A percentile compares a stretch with the other conserved stretches of the same genome.
Evolutionary conservation across 2,329 filamentous ascomycete species (phyloP).

Genomic region (Trichothecium sympodiale): DNA sequence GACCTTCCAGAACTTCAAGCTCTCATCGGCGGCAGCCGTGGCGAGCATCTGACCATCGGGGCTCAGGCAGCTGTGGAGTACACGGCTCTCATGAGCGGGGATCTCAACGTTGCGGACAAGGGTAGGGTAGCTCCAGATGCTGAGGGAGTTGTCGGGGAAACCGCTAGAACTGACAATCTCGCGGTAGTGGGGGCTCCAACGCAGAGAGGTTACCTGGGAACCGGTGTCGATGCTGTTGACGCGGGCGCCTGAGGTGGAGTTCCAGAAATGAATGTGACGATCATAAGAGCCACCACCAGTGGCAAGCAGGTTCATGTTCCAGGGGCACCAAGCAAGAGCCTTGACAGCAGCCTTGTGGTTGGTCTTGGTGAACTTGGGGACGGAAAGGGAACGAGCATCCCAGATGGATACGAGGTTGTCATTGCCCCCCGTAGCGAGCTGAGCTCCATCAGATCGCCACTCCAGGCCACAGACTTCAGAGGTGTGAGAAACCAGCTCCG

Average conservation of each 20-base stretch:
- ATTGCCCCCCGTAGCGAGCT: conserved; percentile 94
- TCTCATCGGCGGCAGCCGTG: conserved; percentile 91
- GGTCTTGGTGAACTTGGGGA: conserved; percentile 98
- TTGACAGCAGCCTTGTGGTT: conserved; percentile 99
- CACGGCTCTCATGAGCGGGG: conserved; percentile 90
- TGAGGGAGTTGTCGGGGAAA: conserved; percentile 98
- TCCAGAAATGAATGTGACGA: conserved; percentile 99
- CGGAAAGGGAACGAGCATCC: conserved; percentile 86
- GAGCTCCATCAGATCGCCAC: conserved; percentile 92
- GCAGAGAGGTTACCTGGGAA: conserved; percentile 89
- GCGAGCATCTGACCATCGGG: conserved; percentile 97
- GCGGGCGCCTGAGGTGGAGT: conserved; percentile 91
- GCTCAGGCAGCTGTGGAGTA: conserved; percentile 92
- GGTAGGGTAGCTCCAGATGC: conserved; percentile 98
- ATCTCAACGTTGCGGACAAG: conserved; percentile 97
- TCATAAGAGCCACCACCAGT: conserved; percentile 95
- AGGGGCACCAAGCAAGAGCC: conserved; percentile 96
- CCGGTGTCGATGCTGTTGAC: conserved; percentile 99
- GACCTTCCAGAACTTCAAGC: conserved; percentile 99
- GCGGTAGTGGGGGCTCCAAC: conserved; percentile 94
- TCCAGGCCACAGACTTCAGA: conserved; percentile 97
- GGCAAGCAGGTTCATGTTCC: conserved; percentile 94
- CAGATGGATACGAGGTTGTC: conserved; percentile 99
- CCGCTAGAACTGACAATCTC: conserved; percentile 97
- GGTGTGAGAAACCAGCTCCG: conserved; percentile 92